Conservation (phyloP, 2,329 filamentous ascomycete genomes). For the Lachnellula hyalina region DNA sequence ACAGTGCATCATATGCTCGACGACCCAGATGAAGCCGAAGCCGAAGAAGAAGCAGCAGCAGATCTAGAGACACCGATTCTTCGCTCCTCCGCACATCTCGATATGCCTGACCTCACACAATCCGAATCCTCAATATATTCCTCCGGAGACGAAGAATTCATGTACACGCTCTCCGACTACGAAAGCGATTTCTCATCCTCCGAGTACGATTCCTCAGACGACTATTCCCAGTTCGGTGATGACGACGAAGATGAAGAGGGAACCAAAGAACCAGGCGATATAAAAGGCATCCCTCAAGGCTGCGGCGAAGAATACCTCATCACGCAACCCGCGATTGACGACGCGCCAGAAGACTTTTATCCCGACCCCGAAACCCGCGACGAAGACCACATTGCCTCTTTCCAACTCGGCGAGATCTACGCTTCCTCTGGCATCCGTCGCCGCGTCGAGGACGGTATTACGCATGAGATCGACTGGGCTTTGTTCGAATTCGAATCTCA, state of each 20-base stretch:
- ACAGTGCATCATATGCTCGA: slow-evolving; percentile 97
- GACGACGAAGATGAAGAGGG: slow-evolving; percentile 46
- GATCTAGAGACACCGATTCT: slow-evolving; percentile 25
- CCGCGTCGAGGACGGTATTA: slow-evolving; percentile 61
- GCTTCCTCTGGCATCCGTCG: slow-evolving; percentile 86
- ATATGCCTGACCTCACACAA: slow-evolving; percentile 34
- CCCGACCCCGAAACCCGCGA: slow-evolving; percentile 63
- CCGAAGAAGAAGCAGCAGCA: slow-evolving; percentile 33
- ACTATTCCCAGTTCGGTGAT: slow-evolving; percentile 31
- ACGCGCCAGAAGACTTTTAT: slow-evolving; percentile 80
- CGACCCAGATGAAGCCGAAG: slow-evolving; percentile 48
- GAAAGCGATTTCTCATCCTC: slow-evolving; percentile 45
- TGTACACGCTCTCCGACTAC: slow-evolving; percentile 57
- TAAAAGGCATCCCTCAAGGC: slow-evolving; percentile 68
- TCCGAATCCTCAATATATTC: slow-evolving; percentile 27
- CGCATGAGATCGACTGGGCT: slow-evolving; percentile 95
- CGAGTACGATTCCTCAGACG: slow-evolving; percentile 33
- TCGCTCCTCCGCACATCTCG: slow-evolving; percentile 24
- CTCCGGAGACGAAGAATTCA: slow-evolving; percentile 45
- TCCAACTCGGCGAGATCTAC: slow-evolving; percentile 75
- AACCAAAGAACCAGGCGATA: slow-evolving; percentile 59
- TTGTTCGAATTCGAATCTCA: slow-evolving; percentile 73
- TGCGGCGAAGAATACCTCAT: slow-evolving; percentile 74
- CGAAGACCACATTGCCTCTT: slow-evolving; percentile 77
- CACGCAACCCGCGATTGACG: slow-evolving; percentile 87